Base-by-base conservation (phyloP, 768 basidiomycete species). In the Phanerochaete carnosa region DNA sequence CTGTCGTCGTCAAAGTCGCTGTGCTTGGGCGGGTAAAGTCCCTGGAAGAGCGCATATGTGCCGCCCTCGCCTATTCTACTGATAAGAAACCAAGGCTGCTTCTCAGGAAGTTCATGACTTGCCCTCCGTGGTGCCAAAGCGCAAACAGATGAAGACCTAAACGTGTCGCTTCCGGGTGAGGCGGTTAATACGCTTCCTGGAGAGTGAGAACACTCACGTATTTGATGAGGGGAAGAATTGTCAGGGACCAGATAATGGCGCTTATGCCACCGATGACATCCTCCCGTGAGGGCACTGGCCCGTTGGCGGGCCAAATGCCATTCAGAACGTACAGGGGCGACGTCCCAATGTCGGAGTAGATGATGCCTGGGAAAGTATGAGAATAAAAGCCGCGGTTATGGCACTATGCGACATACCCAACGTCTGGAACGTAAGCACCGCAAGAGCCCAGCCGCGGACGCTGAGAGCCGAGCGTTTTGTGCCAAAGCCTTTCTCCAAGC, bases 311-410 rank as follows among this genome's bases (percentile, higher is more conserved):
- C 82, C 85, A 89, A 19, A 89, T 81, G 8, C 86, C 86, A 65
- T 87, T 88, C 30, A 89, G 68, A 1, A 85, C 82, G 69, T 89
- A 89, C 11, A 88, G 70, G 0, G 87, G 86, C 0, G 83, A 85
- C 0, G 87, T 87, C 7, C 86, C 79, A 45, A 77, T 77, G 62
- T 80, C 80, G 22, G 72, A 74, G 63, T 75, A 79, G 32, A 80
- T 76, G 53, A 77, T 75, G 0, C 79, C 78, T 70, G 61, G 53
- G 60, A 33, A n/a, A 62, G 11, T 1, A 22, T 22, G 19, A 7
- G 47, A 29, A 55, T n/a, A 26, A 29, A 30, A 4, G 15, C 15
- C 23, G 23, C 15, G 37, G 4, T 26, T 8, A 43, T 11, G 22
- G 19, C 2, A 5, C 8, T 26, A 49, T 6, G 37, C 22, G 19